Base-by-base conservation (phyloP, 495 filamentous ascomycete species). In the Penicillium atrosanguineum region DNA sequence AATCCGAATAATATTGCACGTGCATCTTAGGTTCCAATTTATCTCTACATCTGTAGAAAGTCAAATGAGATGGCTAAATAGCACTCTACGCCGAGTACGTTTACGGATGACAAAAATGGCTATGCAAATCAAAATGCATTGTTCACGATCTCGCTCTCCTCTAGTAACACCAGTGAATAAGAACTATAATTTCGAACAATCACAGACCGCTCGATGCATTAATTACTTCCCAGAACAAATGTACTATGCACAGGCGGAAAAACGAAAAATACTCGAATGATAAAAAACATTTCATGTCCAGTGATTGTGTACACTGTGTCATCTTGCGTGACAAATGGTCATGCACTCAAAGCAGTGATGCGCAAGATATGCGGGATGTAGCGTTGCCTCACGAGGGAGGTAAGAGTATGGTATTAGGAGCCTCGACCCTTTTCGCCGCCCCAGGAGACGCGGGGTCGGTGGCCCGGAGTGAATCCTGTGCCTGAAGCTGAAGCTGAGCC, bases 371-470 rank as follows among this genome's bases (percentile, higher is more conserved):
- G 23, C 6, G 21, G 19, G 14, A 18, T 8, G 16, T 40, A 8
- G 38, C 38, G 16, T 49, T 0, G 1, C 4, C 7, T 20, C 14
- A 12, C 12, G 52, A 41, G 2, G 38, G 38, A 40, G 16, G 6
- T n/a, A 11, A 40, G 19, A 2, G 31, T 12, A 57, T 28, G 14
- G 36, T 26, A 7, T 11, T 50, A 50, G 7, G 28, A 19, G 1
- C 56, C 60, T n/a, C 67, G 62, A 7, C 68, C 68, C 46, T 65
- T 70, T 37, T 69, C 60, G 15, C 62, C 62, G 38, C 62, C 62
- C 62, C 62, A 68, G 14, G 65, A 68, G 15, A 63, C 52, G 20
- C 61, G 58, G 1, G 64, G 64, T 15, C 57, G 59, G 15, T 64
- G 61, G n/a, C 58, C 53, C 2, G 39, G 53, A 3, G 36, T 44